Evolutionary conservation across 2,329 filamentous ascomycete genomes (phyloP), one percentile per base, ranked within the genome.

Genomic region (Sarocladiaceae sp.): DNA sequence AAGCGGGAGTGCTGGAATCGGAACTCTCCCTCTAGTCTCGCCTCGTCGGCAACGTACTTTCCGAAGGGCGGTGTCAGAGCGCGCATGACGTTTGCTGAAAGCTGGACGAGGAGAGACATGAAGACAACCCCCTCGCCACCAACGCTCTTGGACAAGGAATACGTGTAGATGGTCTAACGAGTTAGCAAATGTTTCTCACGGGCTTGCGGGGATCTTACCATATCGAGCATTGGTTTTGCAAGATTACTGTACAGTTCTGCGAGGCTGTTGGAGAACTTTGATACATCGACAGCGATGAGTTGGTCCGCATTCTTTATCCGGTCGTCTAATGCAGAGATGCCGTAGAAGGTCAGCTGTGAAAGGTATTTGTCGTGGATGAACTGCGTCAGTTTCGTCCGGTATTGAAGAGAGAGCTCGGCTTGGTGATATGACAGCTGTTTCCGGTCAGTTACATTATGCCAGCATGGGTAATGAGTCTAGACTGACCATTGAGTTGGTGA

Each of bases 241-340:
- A 99, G 74, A 65, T 97, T 97, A 56, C 92, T 96, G 70, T 99
- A 99, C 6, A 99, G 74, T 67, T 97, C 93, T 1, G 94, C 93
- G 55, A 97, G 72, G 60, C 90, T 96, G 67, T 96, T 96, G 23
- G 92, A 94, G 73, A 99, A 99, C 62, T 94, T 93, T 55, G 92
- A 88, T 10, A 99, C 90, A 66, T 99, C 94, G 25, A 97, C 93
- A 0, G 93, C 94, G 61, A 99, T 96, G 39, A 99, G 80, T 71
- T 99, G 94, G 65, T 99, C 94, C 3, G 94, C 90, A 64, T 99
- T 99, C 76, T 97, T 96, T 78, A 99, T 96, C 65, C 94, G 84
- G 66, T 99, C 94, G 63, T 99, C 94, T 31, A 99, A 78, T 0
- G 94, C 91, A 1, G 92, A 95, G 50, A 99, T 87, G 3, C 91